Evolutionary conservation across 352 stramenopile genomes (phyloP).

Genomic region (Pythium plurisporium): DNA sequence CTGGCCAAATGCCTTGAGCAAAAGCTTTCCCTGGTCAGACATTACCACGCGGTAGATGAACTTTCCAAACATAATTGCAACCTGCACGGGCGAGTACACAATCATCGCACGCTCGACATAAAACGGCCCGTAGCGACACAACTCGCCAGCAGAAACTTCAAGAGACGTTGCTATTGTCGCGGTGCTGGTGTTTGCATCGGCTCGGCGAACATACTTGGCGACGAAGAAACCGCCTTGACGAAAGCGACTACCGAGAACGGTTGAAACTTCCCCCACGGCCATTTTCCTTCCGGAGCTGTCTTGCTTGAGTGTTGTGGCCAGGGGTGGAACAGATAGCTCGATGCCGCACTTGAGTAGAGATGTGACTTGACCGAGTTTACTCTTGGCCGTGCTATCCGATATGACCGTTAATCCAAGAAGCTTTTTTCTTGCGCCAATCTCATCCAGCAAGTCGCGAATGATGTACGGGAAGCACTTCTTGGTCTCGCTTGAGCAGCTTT

Average conservation of each 20-base stretch:
- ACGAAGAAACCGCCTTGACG: constrained; percentile 37
- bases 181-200: neutral
- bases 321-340: constrained; percentile 22
- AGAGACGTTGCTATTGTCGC: neutral
- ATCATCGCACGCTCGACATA: constrained; percentile 27
- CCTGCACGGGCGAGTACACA: constrained; percentile 20
- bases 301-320: neutral
- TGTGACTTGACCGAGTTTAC: constrained; percentile 12
- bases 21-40: constrained; percentile 29
- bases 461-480: constrained; percentile 41
- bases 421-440: constrained; percentile 32
- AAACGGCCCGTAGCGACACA: constrained; percentile 52
- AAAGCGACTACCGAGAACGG: constrained; percentile 25
- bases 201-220: constrained; percentile 41
- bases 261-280: constrained; percentile 16
- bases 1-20: constrained; percentile 26
- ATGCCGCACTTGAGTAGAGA: constrained; percentile 21
- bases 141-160: constrained; percentile 28
- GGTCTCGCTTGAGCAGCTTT: constrained; percentile 17
- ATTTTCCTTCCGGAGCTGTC: neutral
- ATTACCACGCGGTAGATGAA: constrained; percentile 8
- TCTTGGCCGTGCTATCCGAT: neutral
- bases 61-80: constrained; percentile 18
- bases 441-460: constrained; percentile 47
- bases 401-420: constrained; percentile 26